Conservation (phyloP, 257 asterid species). For the Solanum lycopersicoides region DNA sequence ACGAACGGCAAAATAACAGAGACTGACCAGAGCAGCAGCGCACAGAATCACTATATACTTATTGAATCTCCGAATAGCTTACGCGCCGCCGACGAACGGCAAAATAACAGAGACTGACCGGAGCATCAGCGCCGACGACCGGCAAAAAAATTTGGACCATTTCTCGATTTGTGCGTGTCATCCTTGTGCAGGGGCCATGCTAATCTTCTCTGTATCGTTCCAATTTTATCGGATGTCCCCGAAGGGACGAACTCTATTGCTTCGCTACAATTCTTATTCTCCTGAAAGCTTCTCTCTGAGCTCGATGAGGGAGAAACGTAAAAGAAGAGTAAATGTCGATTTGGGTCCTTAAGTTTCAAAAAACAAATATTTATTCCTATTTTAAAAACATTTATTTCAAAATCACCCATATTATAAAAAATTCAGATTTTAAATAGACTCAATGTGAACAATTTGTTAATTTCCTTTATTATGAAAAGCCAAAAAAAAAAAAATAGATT, state of each 20-base stretch:
- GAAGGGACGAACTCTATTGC: background rate
- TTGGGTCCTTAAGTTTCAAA: background rate
- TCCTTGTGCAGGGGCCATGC: slow-evolving; percentile 16
- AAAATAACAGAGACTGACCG: no score
- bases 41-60: no score
- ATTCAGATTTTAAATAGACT: no score
- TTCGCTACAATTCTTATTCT: accelerated
- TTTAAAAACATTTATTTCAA: background rate
- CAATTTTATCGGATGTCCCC: slow-evolving; percentile 18
- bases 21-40: no score
- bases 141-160: background rate
- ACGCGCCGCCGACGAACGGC: no score
- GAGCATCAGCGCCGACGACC: background rate
- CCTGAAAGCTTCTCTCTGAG: accelerated
- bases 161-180: slow-evolving; percentile 10
- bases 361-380: background rate
- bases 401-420: no score
- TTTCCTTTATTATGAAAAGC: no score
- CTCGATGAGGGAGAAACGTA: background rate
- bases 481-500: background rate
- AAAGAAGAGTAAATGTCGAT: background rate
- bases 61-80: no score
- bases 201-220: slow-evolving; percentile 19
- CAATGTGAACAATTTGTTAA: no score
- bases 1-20: background rate